phyloP scores from a whole-genome alignment of 1,284 basidiomycete species.

The Rhodotorula sp. region DNA sequence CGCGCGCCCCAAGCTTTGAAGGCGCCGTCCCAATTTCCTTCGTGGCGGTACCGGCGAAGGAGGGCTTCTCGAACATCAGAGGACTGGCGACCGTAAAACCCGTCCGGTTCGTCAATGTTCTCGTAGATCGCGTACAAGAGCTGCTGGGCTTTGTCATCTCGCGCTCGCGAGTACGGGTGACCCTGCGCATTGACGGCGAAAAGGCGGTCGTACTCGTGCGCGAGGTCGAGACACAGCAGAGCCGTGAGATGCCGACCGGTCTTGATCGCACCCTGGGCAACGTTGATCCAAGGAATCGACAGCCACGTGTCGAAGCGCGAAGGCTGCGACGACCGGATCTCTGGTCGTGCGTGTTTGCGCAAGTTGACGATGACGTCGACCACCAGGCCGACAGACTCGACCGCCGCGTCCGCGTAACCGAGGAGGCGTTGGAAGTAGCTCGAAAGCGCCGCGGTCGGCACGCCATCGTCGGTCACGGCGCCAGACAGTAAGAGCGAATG shows the following conservation, averaged over 20 bases:
- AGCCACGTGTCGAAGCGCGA: constrained; percentile 79
- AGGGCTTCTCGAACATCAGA: constrained; percentile 76
- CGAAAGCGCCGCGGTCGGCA: constrained; percentile 28
- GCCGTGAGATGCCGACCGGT: constrained; percentile 85
- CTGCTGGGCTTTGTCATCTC: constrained; percentile 54
- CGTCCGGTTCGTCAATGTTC: constrained; percentile 94
- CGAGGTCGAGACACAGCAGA: constrained; percentile 83
- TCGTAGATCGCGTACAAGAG: constrained; percentile 88
- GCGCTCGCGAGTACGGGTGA: constrained; percentile 2
- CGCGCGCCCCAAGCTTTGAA: constrained; percentile 85
- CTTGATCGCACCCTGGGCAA: constrained; percentile 70
- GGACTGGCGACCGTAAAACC: constrained; percentile 85
- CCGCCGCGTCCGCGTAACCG: constrained; percentile 12
- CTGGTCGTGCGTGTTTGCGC: constrained; percentile 61
- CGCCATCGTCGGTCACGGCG: constrained; percentile 9
- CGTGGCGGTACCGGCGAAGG: constrained; percentile 82
- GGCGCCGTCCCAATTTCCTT: constrained; percentile 84
- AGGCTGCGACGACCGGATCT: constrained; percentile 50
- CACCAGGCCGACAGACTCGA: constrained; percentile 61
- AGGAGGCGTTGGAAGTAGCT: constrained; percentile 54
- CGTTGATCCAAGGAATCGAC: constrained; percentile 66
- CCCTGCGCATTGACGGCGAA: constrained; percentile 14
- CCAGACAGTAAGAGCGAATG: constrained; percentile 61
- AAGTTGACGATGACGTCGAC: constrained; percentile 79
- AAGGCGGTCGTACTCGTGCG: constrained; percentile 57